Conservation (phyloP, 192 early-diverging fungal genomes). For the Helicostylum pulchrum region DNA sequence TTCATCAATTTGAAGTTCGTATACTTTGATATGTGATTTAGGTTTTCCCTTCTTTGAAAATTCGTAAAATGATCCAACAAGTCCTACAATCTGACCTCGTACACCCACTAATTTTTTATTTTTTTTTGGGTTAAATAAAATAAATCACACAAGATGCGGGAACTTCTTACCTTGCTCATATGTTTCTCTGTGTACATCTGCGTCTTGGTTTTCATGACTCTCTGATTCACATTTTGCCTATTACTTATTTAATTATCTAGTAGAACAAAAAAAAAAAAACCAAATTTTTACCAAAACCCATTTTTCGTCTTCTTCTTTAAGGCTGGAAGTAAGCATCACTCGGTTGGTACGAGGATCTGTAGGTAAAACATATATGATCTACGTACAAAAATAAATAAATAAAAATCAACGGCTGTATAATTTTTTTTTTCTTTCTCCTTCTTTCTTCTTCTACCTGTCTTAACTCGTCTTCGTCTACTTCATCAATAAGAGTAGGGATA, state of each 20-base stretch:
- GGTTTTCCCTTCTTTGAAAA: conserved; percentile 30
- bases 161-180: conserved; percentile 44
- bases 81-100: conserved; percentile 39
- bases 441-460: no score
- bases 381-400: background rate
- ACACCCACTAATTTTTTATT: conserved; percentile 36
- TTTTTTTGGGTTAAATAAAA: background rate
- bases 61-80: conserved; percentile 46
- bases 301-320: conserved; percentile 35
- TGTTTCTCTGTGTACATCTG: conserved; percentile 25
- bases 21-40: conserved; percentile 40
- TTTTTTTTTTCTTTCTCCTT: no score
- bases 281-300: conserved; percentile 39
- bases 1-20: conserved; percentile 52
- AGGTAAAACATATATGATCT: conserved; percentile 44
- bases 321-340: conserved; percentile 45
- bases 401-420: background rate
- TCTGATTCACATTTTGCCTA: conserved; percentile 59
- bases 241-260: background rate
- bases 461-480: no score
- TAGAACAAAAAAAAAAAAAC: background rate
- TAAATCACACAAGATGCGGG: background rate
- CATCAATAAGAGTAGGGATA: no score
- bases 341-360: conserved; percentile 37
- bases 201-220: conserved; percentile 48